A percentile compares a stretch with the other conserved stretches of the same genome.
Evolutionary conservation across 2,329 filamentous ascomycete species (phyloP).

Genomic region (Cytospora paraplurivora): DNA sequence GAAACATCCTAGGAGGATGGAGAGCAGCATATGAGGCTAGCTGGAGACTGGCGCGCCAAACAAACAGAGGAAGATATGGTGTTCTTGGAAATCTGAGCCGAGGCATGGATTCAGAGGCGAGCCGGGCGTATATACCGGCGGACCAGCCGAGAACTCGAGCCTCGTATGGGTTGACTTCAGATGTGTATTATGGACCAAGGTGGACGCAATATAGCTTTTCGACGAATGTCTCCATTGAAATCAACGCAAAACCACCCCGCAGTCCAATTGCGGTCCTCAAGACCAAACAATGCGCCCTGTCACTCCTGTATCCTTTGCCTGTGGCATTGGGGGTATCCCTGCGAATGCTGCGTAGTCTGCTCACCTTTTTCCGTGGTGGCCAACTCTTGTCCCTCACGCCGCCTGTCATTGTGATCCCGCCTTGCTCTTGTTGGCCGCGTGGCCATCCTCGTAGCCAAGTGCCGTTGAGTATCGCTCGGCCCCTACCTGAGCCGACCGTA

Average conservation of each 20-base stretch:
- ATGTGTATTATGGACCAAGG: neutral
- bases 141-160: too few species aligned
- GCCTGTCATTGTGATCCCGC: neutral
- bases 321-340: neutral
- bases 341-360: neutral
- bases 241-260: neutral
- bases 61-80: neutral
- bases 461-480: slow-evolving; percentile 1
- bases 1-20: neutral
- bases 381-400: neutral
- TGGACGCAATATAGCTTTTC: neutral
- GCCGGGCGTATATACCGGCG: neutral
- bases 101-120: neutral
- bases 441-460: neutral
- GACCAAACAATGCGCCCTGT: slow-evolving; percentile 10
- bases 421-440: neutral
- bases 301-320: slow-evolving; percentile 1
- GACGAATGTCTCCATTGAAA: neutral
- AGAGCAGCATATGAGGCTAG: neutral
- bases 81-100: neutral
- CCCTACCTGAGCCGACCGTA: slow-evolving; percentile 58
- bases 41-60: neutral
- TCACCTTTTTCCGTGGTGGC: slow-evolving; percentile 1
- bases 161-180: neutral
- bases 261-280: neutral